phyloP scores from a whole-genome alignment of 495 filamentous ascomycete genomes.

The Ascodesmis nigricans region DNA sequence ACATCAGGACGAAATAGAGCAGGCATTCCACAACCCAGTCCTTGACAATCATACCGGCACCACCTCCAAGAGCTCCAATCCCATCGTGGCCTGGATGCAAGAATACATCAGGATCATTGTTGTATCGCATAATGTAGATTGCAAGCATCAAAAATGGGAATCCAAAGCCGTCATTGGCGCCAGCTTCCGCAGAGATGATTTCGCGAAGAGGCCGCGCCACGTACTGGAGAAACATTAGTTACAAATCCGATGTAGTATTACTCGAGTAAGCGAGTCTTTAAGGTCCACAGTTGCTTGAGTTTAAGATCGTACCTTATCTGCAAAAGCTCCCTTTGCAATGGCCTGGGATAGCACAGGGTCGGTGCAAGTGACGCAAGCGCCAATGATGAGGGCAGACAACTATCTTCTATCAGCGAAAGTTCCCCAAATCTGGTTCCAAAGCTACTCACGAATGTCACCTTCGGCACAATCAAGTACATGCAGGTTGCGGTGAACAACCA shows the following conservation, averaged over 20 bases:
- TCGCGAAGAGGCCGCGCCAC: constrained; percentile 60
- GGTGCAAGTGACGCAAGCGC: constrained; percentile 70
- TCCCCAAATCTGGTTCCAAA: neutral
- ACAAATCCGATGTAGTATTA: too few species aligned
- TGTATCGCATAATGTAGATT: constrained; percentile 63
- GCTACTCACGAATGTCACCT: constrained; percentile 1
- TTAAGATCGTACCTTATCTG: too few species aligned
- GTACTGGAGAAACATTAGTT: too few species aligned
- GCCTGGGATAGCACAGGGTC: constrained; percentile 76
- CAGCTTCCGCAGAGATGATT: constrained; percentile 75
- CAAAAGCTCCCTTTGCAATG: constrained; percentile 32
- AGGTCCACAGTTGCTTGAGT: too few species aligned
- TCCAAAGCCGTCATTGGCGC: constrained; percentile 82
- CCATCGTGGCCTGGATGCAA: too few species aligned
- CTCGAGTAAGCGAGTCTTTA: too few species aligned
- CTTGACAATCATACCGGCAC: neutral
- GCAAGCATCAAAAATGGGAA: constrained; percentile 77
- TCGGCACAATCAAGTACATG: constrained; percentile 30
- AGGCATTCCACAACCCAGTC: constrained; percentile 76
- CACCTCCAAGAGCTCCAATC: too few species aligned
- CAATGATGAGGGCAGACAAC: constrained; percentile 54
- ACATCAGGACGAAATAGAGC: constrained; percentile 61
- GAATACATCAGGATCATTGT: constrained; percentile 33
- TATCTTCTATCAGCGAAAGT: constrained; percentile 2
- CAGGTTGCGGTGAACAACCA: constrained; percentile 61